A percentile compares a stretch with the other conserved stretches of the same genome.
Conservation (phyloP, 2,329 filamentous ascomycete species). For the Penicillium sp. region DNA sequence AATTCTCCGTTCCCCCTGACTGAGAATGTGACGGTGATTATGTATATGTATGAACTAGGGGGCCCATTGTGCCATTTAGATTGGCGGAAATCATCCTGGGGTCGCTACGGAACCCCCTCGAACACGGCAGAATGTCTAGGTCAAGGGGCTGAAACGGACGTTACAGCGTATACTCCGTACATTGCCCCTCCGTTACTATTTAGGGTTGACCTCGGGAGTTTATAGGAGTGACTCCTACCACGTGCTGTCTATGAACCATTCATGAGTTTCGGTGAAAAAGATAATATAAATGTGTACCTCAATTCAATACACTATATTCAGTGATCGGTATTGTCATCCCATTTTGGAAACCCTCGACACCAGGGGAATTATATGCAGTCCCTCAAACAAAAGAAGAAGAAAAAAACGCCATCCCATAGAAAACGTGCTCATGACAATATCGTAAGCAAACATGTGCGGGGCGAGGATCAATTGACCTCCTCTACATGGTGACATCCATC, state of each 20-base stretch:
- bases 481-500: slow-evolving; percentile 65
- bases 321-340: slow-evolving; percentile 5
- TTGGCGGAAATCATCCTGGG: background rate
- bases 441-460: slow-evolving; percentile 23
- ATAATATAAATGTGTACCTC: slow-evolving; percentile 1
- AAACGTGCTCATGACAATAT: slow-evolving; percentile 24
- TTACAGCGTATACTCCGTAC: background rate
- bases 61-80: background rate
- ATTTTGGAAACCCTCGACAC: slow-evolving; percentile 14
- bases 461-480: slow-evolving; percentile 1
- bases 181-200: background rate
- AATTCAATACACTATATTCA: background rate
- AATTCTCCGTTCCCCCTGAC: slow-evolving; percentile 8
- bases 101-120: background rate
- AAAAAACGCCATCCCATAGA: slow-evolving; percentile 24
- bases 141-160: background rate
- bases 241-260: background rate
- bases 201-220: background rate
- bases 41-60: background rate
- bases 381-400: slow-evolving; percentile 13
- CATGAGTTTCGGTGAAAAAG: background rate
- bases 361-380: slow-evolving; percentile 24
- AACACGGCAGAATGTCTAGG: background rate
- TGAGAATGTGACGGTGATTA: background rate
- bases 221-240: background rate